Percentiles rank a stretch among this genome's conserved stretches.
Evolutionary conservation across 2,329 filamentous ascomycete species (phyloP).

Genomic region (Fusarium sp.): DNA sequence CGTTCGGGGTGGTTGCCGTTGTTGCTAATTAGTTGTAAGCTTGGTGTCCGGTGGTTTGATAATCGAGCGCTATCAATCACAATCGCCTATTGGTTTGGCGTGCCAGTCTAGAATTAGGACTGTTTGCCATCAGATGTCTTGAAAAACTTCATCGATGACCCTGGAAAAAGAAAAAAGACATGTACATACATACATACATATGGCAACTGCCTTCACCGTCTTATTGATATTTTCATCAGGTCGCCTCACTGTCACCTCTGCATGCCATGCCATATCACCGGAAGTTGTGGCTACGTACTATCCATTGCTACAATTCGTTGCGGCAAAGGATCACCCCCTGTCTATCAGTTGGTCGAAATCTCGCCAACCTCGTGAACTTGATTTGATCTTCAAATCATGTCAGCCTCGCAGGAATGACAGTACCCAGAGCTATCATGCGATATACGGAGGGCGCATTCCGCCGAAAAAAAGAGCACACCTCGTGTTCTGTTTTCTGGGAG

Average conservation of each 20-base stretch:
- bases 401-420: conserved; percentile 40
- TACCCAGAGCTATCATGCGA: conserved; percentile 35
- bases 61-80: conserved; percentile 23
- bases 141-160: conserved; percentile 21
- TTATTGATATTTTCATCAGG: conserved; percentile 19
- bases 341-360: conserved; percentile 36
- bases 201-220: conserved; percentile 31
- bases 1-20: conserved; percentile 19
- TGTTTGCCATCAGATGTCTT: conserved; percentile 8
- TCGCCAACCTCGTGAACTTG: conserved; percentile 34
- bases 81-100: conserved; percentile 22
- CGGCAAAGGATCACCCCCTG: conserved; percentile 22
- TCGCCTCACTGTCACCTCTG: conserved; percentile 30
- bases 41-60: conserved; percentile 19
- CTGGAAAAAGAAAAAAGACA: conserved; percentile 5
- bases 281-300: conserved; percentile 29
- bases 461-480: conserved; percentile 24
- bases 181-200: conserved; percentile 2
- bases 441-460: conserved; percentile 40
- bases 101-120: conserved; percentile 9
- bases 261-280: conserved; percentile 28
- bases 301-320: conserved; percentile 17
- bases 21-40: conserved; percentile 39
- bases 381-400: conserved; percentile 37
- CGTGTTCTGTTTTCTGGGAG: conserved; percentile 28